phyloP scores from a whole-genome alignment of 139 green algal genomes.

The Chloropicon primus region DNA sequence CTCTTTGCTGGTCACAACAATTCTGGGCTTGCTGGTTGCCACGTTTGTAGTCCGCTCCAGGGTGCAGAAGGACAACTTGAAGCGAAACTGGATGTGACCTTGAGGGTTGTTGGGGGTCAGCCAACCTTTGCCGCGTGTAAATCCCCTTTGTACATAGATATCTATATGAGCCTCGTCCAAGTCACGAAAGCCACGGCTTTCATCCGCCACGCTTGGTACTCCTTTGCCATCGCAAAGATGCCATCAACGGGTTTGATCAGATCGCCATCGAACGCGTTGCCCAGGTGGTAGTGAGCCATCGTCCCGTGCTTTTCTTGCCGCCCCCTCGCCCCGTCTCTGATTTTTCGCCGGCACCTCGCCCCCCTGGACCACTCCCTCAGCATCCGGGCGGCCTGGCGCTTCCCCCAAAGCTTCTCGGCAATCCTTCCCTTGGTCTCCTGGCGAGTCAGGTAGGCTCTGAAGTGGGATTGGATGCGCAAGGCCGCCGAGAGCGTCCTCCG shows the following conservation, averaged over 20 bases:
- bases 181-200: neutral
- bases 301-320: neutral
- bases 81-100: conserved; percentile 49
- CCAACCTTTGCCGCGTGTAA: too few relatives aligned
- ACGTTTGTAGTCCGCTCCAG: conserved; percentile 27
- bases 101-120: too few relatives aligned
- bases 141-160: too few relatives aligned
- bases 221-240: neutral
- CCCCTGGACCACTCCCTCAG: neutral
- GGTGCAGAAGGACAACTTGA: conserved; percentile 27
- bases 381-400: neutral
- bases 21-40: conserved; percentile 39
- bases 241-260: neutral
- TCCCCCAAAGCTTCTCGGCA: too few relatives aligned
- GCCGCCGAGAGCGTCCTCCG: too few relatives aligned
- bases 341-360: neutral
- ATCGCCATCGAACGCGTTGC: neutral
- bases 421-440: too few relatives aligned
- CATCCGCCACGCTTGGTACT: neutral
- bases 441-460: too few relatives aligned
- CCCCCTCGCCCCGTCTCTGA: neutral
- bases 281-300: neutral
- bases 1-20: conserved; percentile 61
- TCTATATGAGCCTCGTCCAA: neutral
- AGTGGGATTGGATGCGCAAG: too few relatives aligned